Evolutionary conservation across 768 basidiomycete genomes (phyloP).

Genomic region (Lentinula boryana): DNA sequence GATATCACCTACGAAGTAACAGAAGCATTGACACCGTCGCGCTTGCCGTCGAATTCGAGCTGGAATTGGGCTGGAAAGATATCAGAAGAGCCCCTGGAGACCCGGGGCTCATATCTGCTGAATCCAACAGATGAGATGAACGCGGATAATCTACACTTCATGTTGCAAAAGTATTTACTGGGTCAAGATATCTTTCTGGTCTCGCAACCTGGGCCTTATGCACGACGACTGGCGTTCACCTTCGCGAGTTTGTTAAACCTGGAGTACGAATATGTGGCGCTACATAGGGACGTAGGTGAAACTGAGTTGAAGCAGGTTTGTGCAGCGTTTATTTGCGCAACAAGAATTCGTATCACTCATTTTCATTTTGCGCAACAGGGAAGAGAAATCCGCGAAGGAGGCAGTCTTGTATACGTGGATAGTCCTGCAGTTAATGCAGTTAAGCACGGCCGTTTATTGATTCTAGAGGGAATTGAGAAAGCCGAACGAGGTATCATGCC

Average conservation of each 20-base stretch:
- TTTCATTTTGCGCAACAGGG: slow-evolving; percentile 25
- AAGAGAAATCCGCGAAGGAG: slow-evolving; percentile 54
- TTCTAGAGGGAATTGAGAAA: slow-evolving; percentile 67
- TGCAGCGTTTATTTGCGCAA: background rate
- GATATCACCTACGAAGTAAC: slow-evolving; percentile 52
- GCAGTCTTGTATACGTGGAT: slow-evolving; percentile 61
- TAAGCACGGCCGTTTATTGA: slow-evolving; percentile 58
- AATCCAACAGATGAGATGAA: slow-evolving; percentile 49
- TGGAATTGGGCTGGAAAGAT: slow-evolving; percentile 10
- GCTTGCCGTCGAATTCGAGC: slow-evolving; percentile 35
- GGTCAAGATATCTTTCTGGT: slow-evolving; percentile 65
- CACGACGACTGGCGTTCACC: background rate
- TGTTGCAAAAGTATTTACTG: slow-evolving; percentile 62
- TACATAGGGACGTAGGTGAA: slow-evolving; percentile 65
- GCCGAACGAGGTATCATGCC: slow-evolving; percentile 59
- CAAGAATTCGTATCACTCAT: no score
- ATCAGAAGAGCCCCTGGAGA: background rate
- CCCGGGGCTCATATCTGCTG: slow-evolving; percentile 26
- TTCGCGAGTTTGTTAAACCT: slow-evolving; percentile 48
- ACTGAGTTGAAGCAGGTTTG: slow-evolving; percentile 61
- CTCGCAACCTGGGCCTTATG: slow-evolving; percentile 53
- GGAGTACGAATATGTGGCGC: slow-evolving; percentile 63
- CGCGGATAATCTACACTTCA: slow-evolving; percentile 53
- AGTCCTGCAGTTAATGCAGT: slow-evolving; percentile 63
- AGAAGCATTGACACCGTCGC: slow-evolving; percentile 36